phyloP scores from a whole-genome alignment of 78 protist species.

The Ministeria vibrans region DNA sequence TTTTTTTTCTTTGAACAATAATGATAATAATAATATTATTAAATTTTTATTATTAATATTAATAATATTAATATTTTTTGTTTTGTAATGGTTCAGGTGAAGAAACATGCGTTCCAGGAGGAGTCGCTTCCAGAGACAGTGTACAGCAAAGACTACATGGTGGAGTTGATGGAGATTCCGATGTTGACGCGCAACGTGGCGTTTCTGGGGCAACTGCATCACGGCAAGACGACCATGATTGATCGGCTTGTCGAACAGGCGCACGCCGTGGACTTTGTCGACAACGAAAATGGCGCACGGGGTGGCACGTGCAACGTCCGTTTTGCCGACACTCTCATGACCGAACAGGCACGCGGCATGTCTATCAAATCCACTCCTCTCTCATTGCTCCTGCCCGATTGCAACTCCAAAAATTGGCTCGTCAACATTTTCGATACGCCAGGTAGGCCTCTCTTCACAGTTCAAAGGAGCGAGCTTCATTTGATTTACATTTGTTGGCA shows the following conservation, averaged over 20 bases:
- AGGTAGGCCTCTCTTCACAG: slow-evolving; percentile 60
- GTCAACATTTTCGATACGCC: slow-evolving; percentile 98
- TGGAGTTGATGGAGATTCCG: slow-evolving; percentile 55
- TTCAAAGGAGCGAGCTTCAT: too few relatives aligned
- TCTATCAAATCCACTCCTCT: slow-evolving; percentile 88
- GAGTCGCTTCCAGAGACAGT: slow-evolving; percentile 31
- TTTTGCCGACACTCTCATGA: slow-evolving; percentile 87
- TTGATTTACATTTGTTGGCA: too few relatives aligned
- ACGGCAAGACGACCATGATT: slow-evolving; percentile 90
- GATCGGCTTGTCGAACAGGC: slow-evolving; percentile 85
- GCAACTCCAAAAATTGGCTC: slow-evolving; percentile 68
- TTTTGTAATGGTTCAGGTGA: too few relatives aligned
- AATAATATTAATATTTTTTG: too few relatives aligned
- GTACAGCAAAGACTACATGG: slow-evolving; percentile 35
- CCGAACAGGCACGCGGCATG: slow-evolving; percentile 85
- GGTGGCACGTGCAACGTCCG: too few relatives aligned
- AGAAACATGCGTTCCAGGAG: slow-evolving; percentile 40
- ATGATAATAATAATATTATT: too few relatives aligned
- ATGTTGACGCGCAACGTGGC: slow-evolving; percentile 81
- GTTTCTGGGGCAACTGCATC: slow-evolving; percentile 80
- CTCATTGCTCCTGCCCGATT: slow-evolving; percentile 74
- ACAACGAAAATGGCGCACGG: not conserved
- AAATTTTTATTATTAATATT: too few relatives aligned
- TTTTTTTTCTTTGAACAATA: too few relatives aligned
- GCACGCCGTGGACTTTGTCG: slow-evolving; percentile 49